Evolutionary conservation across 2,329 filamentous ascomycete species (phyloP).

Genomic region (Xylariaceae sp.): DNA sequence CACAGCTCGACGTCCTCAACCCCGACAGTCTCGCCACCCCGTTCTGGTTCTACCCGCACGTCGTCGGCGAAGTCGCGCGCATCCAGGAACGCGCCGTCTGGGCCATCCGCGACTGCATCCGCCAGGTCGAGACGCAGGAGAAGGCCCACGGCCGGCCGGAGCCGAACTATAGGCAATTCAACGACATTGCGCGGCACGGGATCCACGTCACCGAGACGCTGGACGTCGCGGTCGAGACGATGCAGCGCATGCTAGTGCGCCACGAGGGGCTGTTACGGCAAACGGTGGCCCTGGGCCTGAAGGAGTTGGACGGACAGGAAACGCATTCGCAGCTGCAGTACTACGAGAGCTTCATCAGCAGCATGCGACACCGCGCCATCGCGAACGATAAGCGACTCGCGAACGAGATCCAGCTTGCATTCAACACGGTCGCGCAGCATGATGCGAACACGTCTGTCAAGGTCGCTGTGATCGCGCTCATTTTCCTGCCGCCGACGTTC

Average conservation of each 20-base stretch:
- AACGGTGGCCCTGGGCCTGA: neutral
- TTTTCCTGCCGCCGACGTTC: constrained; percentile 49
- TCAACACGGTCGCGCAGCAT: constrained; percentile 40
- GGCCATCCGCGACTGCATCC: constrained; percentile 34
- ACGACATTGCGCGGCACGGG: constrained; percentile 40
- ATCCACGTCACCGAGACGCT: constrained; percentile 43
- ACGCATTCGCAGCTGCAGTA: constrained; percentile 33
- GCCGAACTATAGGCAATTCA: constrained; percentile 35
- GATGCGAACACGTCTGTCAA: constrained; percentile 36
- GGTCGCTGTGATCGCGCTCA: constrained; percentile 43
- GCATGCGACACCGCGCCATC: constrained; percentile 33
- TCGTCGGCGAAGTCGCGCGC: constrained; percentile 31
- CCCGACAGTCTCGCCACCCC: constrained; percentile 23
- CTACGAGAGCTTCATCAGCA: constrained; percentile 32
- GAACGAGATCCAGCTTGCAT: constrained; percentile 51
- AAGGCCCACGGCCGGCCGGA: constrained; percentile 20
- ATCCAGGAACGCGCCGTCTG: constrained; percentile 37
- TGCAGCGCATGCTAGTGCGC: constrained; percentile 31
- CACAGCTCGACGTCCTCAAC: constrained; percentile 1
- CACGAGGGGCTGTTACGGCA: constrained; percentile 25
- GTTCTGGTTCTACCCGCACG: constrained; percentile 35
- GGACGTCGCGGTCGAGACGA: constrained; percentile 31
- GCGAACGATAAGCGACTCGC: constrained; percentile 44
- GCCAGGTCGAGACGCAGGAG: constrained; percentile 30
- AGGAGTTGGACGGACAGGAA: constrained; percentile 28